Evolutionary conservation across 208 protist species (phyloP).

Genomic region (Lotmaria passim): DNA sequence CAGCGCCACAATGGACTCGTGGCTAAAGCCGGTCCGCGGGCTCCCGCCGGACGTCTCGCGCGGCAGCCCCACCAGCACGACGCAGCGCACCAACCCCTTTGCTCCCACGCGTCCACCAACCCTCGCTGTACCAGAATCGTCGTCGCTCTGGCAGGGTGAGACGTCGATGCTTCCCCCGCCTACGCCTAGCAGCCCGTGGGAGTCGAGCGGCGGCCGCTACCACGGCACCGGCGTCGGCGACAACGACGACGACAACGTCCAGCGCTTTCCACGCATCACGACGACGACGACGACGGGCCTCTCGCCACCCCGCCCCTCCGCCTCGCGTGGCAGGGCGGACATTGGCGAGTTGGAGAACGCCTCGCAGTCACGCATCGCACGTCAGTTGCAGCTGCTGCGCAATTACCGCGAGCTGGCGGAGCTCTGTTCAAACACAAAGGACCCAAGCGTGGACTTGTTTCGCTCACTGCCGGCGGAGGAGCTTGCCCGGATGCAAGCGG

Average conservation of each 20-base stretch:
- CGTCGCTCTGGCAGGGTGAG: background rate
- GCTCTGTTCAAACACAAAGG: slow-evolving; percentile 52
- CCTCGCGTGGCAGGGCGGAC: slow-evolving; percentile 13
- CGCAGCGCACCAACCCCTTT: slow-evolving; percentile 1
- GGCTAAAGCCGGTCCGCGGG: slow-evolving; percentile 10
- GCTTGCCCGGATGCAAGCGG: slow-evolving; percentile 48
- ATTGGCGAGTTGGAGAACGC: slow-evolving; percentile 41
- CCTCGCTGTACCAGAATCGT: slow-evolving; percentile 1
- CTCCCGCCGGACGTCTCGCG: background rate
- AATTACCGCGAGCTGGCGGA: slow-evolving; percentile 69
- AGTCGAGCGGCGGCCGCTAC: slow-evolving; percentile 16
- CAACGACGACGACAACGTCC: background rate
- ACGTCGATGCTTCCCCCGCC: slow-evolving; percentile 1
- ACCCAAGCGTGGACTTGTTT: slow-evolving; percentile 46
- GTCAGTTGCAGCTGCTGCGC: slow-evolving; percentile 72
- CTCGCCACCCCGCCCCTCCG: slow-evolving; percentile 6
- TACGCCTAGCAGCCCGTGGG: slow-evolving; percentile 16
- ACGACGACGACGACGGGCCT: slow-evolving; percentile 17
- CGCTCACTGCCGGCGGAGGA: slow-evolving; percentile 39
- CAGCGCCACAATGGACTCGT: slow-evolving; percentile 32
- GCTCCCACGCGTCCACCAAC: slow-evolving; percentile 9
- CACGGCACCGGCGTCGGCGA: slow-evolving; percentile 7
- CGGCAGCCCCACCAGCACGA: slow-evolving; percentile 1
- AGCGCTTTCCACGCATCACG: slow-evolving; percentile 22
- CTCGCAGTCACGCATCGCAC: slow-evolving; percentile 50